Base-by-base conservation (phyloP, 2,329 filamentous ascomycete genomes). In the Aspergillus oerlinghausenensis region DNA sequence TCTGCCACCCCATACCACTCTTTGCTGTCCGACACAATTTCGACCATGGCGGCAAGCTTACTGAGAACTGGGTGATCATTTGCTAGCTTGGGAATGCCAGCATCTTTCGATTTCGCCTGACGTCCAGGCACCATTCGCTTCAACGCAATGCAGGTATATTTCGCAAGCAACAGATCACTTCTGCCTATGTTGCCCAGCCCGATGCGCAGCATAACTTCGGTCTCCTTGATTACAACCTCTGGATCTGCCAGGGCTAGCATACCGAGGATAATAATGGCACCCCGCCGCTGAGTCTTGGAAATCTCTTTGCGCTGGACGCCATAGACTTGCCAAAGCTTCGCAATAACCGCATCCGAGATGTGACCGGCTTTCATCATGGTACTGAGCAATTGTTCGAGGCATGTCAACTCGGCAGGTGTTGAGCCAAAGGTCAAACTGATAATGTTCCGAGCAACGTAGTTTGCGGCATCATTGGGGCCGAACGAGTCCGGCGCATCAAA, bases 261-360 rank as follows among this genome's bases (percentile, higher is more conserved):
- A 17, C 95, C 93, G 2, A 99, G 81, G 6, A 97, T 90, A 62
- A 99, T 97, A 70, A 99, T 97, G 51, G 94, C 88, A 26, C 94
- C 94, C 47, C 94, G 85, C 60, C 94, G 84, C 73, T 97, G 94
- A 2, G 87, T 93, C 66, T 87, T 88, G 0, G 94, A 97, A 48
- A 97, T 97, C 56, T 97, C 92, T 59, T 90, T 87, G 77, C 88
- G 94, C 69, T 96, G 92, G 48, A 97, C 88, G 42, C 93, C 91
- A 69, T 99, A 99, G 3, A 99, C 92, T 69, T 96, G 92, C 94
- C 95, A 99, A 5, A 99, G 80, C 77, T 97, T 99, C 52, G 88
- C 83, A 50, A 97, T 83, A 51, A 99, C 93, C 1, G 88, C 79
- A 21, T 95, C 91, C 1, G 90, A 88, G 60, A 99, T 87, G 72